Conservation (phyloP, 2,329 filamentous ascomycete genomes). For the Hymenoscyphus linearis region DNA sequence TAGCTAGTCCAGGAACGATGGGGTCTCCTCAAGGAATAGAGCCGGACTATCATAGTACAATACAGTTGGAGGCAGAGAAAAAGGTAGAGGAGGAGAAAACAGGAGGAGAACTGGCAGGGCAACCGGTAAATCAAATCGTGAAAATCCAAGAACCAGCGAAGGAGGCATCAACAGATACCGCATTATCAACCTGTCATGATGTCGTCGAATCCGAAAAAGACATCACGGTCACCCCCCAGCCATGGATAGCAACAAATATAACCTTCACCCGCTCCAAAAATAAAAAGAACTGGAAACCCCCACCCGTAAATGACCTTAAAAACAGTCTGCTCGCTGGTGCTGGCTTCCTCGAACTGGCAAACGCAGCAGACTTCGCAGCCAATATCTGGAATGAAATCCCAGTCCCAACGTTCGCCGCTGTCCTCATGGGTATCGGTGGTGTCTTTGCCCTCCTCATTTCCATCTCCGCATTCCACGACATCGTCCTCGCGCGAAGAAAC, state of each 20-base stretch:
- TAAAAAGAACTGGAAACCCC: neutral
- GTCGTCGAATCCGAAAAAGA: neutral
- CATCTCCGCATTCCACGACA: constrained; percentile 42
- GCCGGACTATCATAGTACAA: neutral
- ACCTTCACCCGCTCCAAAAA: neutral
- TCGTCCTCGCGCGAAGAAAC: constrained; percentile 40
- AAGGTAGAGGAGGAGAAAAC: neutral
- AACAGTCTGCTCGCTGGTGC: constrained; percentile 37
- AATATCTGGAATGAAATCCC: constrained; percentile 52
- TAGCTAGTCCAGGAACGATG: neutral
- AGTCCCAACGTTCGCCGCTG: constrained; percentile 42
- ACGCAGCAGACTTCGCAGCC: constrained; percentile 51
- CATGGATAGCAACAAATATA: neutral
- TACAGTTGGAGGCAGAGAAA: neutral
- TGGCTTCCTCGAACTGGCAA: constrained; percentile 50
- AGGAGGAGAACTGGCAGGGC: neutral
- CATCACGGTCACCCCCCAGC: neutral
- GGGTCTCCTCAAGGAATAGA: neutral
- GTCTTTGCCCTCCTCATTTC: constrained; percentile 41
- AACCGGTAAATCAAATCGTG: neutral
- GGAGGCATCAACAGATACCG: neutral
- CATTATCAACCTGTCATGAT: neutral
- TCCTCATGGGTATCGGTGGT: constrained; percentile 49
- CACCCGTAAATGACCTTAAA: neutral
- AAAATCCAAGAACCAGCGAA: neutral